Conservation (phyloP, 371 early-diverging fungal species). For the Apophysomyces variabilis region DNA sequence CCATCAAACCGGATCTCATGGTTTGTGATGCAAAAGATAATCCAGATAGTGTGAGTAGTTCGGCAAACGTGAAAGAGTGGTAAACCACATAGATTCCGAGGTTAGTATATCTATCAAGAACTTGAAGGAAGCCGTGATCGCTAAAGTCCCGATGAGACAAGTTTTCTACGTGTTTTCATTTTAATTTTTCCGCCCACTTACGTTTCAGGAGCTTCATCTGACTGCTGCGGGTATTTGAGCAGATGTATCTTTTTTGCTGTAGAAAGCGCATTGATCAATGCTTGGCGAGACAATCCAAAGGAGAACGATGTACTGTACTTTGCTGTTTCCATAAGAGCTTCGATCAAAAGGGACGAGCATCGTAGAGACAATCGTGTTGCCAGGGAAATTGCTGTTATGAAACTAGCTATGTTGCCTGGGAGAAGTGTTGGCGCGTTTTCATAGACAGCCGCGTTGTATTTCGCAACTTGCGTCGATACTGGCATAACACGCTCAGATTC, state of each 20-base stretch:
- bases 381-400: slow-evolving; percentile 34
- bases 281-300: slow-evolving; percentile 55
- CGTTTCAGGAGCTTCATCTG: background rate
- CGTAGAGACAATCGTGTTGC: slow-evolving; percentile 37
- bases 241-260: slow-evolving; percentile 54
- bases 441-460: background rate
- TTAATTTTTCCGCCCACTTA: background rate
- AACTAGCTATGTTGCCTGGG: slow-evolving; percentile 33
- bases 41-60: slow-evolving; percentile 78
- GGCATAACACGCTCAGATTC: background rate
- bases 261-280: slow-evolving; percentile 51
- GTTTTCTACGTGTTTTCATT: background rate
- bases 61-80: slow-evolving; percentile 76
- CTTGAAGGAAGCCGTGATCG: slow-evolving; percentile 55
- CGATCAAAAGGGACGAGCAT: slow-evolving; percentile 33
- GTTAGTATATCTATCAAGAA: slow-evolving; percentile 74
- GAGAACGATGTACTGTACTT: slow-evolving; percentile 62
- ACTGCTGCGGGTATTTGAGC: background rate
- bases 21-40: slow-evolving; percentile 78
- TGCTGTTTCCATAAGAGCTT: slow-evolving; percentile 56
- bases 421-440: slow-evolving; percentile 23
- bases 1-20: slow-evolving; percentile 73
- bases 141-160: background rate
- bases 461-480: background rate
- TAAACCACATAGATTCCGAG: slow-evolving; percentile 72